These are phyloP conservation scores for Mixia osmundae DNA, from an alignment of 1,284 basidiomycete species.

Conservation along the genomic window DNA sequence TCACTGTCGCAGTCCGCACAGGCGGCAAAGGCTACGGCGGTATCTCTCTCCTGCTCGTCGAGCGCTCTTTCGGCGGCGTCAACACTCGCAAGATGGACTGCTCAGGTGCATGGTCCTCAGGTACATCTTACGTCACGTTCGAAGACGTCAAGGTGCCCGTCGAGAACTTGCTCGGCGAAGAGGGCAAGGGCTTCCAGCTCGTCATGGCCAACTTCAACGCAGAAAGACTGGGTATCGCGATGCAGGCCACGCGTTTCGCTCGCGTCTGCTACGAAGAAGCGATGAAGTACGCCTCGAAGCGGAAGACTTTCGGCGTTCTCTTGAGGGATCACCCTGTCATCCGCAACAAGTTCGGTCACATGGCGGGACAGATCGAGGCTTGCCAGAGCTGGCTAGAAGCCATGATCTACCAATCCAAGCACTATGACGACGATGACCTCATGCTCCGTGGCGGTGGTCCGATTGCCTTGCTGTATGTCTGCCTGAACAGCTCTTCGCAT, in stretches of 20 bases:
- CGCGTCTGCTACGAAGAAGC: background rate
- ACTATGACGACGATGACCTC: constrained; percentile 11
- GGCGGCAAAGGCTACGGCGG: constrained; percentile 22
- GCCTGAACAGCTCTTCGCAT: background rate
- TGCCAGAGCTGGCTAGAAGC: constrained; percentile 14
- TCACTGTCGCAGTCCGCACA: constrained; percentile 22
- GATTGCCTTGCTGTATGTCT: constrained; percentile 13
- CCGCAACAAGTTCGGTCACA: constrained; percentile 16
- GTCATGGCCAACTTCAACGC: constrained; percentile 11
- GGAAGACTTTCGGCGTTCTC: constrained; percentile 15
- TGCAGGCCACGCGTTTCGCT: constrained; percentile 16
- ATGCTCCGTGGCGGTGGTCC: constrained; percentile 11
- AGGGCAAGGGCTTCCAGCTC: constrained; percentile 11
- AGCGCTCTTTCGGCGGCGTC: constrained; percentile 14
- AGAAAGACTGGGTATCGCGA: constrained; percentile 20
- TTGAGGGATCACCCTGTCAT: constrained; percentile 18
- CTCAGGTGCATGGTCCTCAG: constrained; percentile 14
- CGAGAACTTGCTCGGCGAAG: constrained; percentile 21
- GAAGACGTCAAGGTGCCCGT: constrained; percentile 21
- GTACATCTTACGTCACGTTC: constrained; percentile 21
- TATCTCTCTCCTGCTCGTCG: constrained; percentile 21
- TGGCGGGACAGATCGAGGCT: constrained; percentile 13
- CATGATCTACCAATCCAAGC: constrained; percentile 10
- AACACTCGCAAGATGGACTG: constrained; percentile 9
- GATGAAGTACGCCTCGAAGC: constrained; percentile 14